These are phyloP conservation scores for Aurinia saxatilis DNA, from an alignment of 345 rosid genomes.

Conservation along the genomic window DNA sequence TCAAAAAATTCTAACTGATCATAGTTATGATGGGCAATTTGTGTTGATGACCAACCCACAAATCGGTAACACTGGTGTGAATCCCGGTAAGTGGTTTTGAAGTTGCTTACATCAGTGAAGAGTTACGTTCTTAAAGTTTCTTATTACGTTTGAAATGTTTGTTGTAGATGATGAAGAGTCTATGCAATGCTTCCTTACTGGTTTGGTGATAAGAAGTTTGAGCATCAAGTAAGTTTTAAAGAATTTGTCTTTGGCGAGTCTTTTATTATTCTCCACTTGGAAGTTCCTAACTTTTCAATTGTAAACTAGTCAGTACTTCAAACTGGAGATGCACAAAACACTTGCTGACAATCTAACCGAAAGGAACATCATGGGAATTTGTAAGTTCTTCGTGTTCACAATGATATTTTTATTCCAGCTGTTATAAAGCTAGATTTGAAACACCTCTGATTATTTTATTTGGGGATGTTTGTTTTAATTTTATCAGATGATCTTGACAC, in stretches of 20 bases:
- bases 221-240: constrained; percentile 49
- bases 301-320: constrained; percentile 53
- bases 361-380: constrained; percentile 86
- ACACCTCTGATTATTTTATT: background rate
- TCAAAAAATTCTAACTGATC: constrained; percentile 97
- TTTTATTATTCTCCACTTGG: background rate
- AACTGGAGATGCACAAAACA: constrained; percentile 83
- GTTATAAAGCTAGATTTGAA: constrained; percentile 3
- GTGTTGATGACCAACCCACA: constrained; percentile 98
- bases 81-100: constrained; percentile 67
- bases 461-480: background rate
- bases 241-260: background rate
- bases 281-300: background rate
- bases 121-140: background rate
- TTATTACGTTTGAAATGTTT: background rate
- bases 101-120: background rate
- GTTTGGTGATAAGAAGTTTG: constrained; percentile 80
- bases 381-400: constrained; percentile 17
- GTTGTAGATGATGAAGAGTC: constrained; percentile 88
- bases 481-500: constrained; percentile 91
- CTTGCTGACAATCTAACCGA: constrained; percentile 78
- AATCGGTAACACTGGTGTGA: constrained; percentile 95
- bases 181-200: constrained; percentile 74
- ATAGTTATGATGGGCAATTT: constrained; percentile 95
- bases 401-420: background rate